Conservation (phyloP, 495 filamentous ascomycete species). For the Oidiodendron maius region DNA sequence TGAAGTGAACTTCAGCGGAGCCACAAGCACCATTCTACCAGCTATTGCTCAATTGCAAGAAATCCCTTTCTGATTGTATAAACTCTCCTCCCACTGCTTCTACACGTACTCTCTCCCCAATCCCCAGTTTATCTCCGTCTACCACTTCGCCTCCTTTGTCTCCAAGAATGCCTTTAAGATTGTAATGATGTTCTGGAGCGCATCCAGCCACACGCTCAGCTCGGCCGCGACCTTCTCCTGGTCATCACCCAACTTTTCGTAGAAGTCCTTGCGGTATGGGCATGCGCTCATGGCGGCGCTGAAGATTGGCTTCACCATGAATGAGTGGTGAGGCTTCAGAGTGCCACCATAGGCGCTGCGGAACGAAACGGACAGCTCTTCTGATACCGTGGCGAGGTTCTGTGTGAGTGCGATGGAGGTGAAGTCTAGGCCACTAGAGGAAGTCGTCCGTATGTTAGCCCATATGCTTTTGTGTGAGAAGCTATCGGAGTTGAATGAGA, state of each 20-base stretch:
- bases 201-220: slow-evolving; percentile 62
- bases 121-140: too few species aligned
- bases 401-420: slow-evolving; percentile 75
- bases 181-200: slow-evolving; percentile 65
- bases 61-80: too few species aligned
- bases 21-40: too few species aligned
- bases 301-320: slow-evolving; percentile 85
- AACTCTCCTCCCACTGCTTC: too few species aligned
- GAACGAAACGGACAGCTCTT: slow-evolving; percentile 85
- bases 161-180: slow-evolving; percentile 71
- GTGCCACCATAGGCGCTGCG: slow-evolving; percentile 74
- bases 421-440: slow-evolving; percentile 79
- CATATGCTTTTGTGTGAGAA: too few species aligned
- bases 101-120: too few species aligned
- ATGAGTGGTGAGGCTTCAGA: slow-evolving; percentile 85
- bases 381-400: slow-evolving; percentile 56
- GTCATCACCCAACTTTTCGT: slow-evolving; percentile 72
- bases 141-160: slow-evolving; percentile 68
- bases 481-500: too few species aligned
- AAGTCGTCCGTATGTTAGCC: neutral
- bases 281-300: slow-evolving; percentile 85
- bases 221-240: slow-evolving; percentile 51
- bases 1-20: too few species aligned
- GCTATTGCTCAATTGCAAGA: too few species aligned
- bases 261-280: slow-evolving; percentile 89